Evolutionary conservation across 2,329 filamentous ascomycete species (phyloP).

Genomic region (Fusarium stilboides): DNA sequence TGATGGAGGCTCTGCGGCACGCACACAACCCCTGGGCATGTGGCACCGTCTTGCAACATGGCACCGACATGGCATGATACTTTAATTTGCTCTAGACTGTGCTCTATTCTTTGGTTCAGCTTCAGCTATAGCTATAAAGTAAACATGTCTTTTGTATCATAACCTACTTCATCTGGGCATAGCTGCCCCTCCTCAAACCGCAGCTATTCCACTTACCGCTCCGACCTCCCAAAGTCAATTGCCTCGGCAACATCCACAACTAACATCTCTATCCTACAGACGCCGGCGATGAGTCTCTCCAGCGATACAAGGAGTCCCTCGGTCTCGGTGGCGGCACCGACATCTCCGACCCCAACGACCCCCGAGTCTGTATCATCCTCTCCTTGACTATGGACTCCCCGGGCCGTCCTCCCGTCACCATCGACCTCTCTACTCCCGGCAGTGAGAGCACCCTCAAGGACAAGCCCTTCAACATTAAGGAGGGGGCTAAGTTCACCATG

Average conservation of each 20-base stretch:
- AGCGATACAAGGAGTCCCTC: conserved; percentile 97
- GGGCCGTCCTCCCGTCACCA: conserved; percentile 86
- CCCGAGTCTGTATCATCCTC: conserved; percentile 92
- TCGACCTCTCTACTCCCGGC: conserved; percentile 84
- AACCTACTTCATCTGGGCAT: not conserved
- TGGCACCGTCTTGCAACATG: conserved; percentile 22
- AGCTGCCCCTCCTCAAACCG: not conserved
- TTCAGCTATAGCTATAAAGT: conserved; percentile 4
- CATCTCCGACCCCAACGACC: conserved; percentile 83
- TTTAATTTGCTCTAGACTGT: conserved; percentile 10
- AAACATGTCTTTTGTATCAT: conserved; percentile 2
- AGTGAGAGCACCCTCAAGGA: conserved; percentile 85
- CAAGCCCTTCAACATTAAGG: conserved; percentile 98
- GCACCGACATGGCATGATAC: conserved; percentile 28
- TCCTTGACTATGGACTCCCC: conserved; percentile 89
- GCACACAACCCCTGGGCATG: conserved; percentile 22
- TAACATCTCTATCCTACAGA: conserved; percentile 60
- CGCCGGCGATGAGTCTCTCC: conserved; percentile 89
- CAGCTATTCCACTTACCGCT: conserved; percentile 15
- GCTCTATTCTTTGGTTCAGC: not conserved
- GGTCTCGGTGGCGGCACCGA: conserved; percentile 83
- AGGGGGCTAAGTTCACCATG: conserved; percentile 94
- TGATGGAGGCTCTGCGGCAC: conserved; percentile 31
- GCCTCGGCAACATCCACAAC: conserved; percentile 15
- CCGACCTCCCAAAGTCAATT: not conserved